Conservation (phyloP, 2,329 filamentous ascomycete genomes). For the Colletotrichum paranaense region DNA sequence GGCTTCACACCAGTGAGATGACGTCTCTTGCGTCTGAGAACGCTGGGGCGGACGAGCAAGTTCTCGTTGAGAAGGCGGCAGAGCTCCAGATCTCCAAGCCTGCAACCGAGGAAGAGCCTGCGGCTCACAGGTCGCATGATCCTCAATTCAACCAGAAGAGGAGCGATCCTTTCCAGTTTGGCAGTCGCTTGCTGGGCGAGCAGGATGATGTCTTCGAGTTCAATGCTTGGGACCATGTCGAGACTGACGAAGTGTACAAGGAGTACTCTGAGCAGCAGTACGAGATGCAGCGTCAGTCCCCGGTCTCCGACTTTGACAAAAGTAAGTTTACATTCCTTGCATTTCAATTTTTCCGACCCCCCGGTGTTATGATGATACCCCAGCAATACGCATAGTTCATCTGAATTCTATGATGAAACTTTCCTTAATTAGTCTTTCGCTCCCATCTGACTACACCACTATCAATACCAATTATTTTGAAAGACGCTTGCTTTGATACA, state of each 20-base stretch:
- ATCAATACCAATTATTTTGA: slow-evolving; percentile 23
- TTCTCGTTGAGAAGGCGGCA: slow-evolving; percentile 40
- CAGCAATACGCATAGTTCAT: slow-evolving; percentile 67
- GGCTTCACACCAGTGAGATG: slow-evolving; percentile 14
- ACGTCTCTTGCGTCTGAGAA: slow-evolving; percentile 13
- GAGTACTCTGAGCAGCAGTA: slow-evolving; percentile 89
- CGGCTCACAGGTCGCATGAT: slow-evolving; percentile 77
- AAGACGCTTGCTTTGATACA: slow-evolving; percentile 28
- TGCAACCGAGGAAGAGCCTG: slow-evolving; percentile 43
- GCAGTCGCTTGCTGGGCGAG: slow-evolving; percentile 85
- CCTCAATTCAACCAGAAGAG: slow-evolving; percentile 83
- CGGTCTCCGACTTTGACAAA: slow-evolving; percentile 94
- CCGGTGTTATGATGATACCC: slow-evolving; percentile 42
- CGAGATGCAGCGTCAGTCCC: slow-evolving; percentile 83
- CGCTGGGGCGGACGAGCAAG: slow-evolving; percentile 31
- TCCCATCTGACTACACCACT: slow-evolving; percentile 72
- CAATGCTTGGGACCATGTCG: slow-evolving; percentile 99
- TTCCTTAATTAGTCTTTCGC: slow-evolving; percentile 74
- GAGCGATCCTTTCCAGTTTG: slow-evolving; percentile 94
- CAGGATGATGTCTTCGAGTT: slow-evolving; percentile 94
- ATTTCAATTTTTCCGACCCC: slow-evolving; percentile 25
- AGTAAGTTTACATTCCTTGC: slow-evolving; percentile 59
- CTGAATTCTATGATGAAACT: slow-evolving; percentile 67
- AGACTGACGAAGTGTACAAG: slow-evolving; percentile 89
- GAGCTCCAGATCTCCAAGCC: slow-evolving; percentile 37